Conservation (phyloP, 192 early-diverging fungal genomes). For the Backusella sp. region DNA sequence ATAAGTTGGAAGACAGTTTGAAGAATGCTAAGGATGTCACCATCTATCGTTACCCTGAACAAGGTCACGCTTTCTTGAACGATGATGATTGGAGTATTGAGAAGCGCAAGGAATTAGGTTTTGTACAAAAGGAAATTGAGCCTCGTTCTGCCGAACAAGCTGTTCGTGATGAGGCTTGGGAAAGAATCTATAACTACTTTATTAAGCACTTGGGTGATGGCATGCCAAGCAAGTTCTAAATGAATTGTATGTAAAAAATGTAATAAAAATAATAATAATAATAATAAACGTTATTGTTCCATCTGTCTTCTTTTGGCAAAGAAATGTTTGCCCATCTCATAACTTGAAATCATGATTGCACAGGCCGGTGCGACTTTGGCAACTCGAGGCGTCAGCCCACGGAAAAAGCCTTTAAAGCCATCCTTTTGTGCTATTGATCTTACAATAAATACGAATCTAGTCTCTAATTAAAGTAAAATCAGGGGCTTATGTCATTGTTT, state of each 20-base stretch:
- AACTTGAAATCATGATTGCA: slow-evolving; percentile 94
- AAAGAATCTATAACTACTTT: slow-evolving; percentile 29
- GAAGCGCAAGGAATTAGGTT: slow-evolving; percentile 37
- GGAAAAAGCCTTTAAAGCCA: slow-evolving; percentile 54
- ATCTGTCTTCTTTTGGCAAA: slow-evolving; percentile 23
- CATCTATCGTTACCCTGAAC: slow-evolving; percentile 34
- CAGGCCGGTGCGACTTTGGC: slow-evolving; percentile 89
- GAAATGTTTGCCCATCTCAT: slow-evolving; percentile 66
- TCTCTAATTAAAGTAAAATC: slow-evolving; percentile 20
- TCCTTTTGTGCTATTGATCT: slow-evolving; percentile 43
- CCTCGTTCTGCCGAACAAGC: slow-evolving; percentile 26
- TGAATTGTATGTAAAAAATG: neutral
- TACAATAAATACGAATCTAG: slow-evolving; percentile 27
- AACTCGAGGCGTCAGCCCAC: slow-evolving; percentile 70
- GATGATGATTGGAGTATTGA: slow-evolving; percentile 32
- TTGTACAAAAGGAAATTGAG: slow-evolving; percentile 31
- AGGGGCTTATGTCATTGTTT: neutral
- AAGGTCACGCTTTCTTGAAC: slow-evolving; percentile 43
- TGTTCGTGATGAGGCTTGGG: slow-evolving; percentile 30
- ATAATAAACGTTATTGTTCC: neutral
- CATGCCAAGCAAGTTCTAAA: neutral
- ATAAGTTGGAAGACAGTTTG: slow-evolving; percentile 22
- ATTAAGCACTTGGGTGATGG: slow-evolving; percentile 56
- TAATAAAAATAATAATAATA: neutral
- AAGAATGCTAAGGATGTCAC: slow-evolving; percentile 10